Evolutionary conservation across 441 rosid species (phyloP).

Genomic region (Erodium chrysanthum): DNA sequence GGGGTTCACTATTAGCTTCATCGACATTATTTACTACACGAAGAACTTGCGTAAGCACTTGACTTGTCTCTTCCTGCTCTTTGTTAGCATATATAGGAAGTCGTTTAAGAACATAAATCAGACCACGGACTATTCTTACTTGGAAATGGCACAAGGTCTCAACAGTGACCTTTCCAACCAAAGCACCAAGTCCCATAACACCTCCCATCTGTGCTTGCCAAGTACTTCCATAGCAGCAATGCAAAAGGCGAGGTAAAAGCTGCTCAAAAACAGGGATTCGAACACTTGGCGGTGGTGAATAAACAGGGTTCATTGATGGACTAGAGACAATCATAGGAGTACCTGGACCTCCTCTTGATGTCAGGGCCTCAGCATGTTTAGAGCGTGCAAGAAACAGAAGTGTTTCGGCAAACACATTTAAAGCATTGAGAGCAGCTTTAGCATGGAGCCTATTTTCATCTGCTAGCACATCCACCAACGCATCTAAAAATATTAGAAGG

Average conservation of each 20-base stretch:
- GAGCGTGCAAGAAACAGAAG: constrained; percentile 79
- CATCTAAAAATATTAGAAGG: constrained; percentile 82
- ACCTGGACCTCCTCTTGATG: constrained; percentile 62
- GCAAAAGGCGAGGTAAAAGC: constrained; percentile 88
- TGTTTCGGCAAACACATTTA: constrained; percentile 83
- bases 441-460: constrained; percentile 88
- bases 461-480: constrained; percentile 82
- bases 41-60: constrained; percentile 92
- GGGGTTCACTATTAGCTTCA: constrained; percentile 86
- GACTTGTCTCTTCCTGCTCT: constrained; percentile 98
- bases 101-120: constrained; percentile 84
- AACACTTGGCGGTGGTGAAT: constrained; percentile 86
- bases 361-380: constrained; percentile 68
- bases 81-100: constrained; percentile 86
- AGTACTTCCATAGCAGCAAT: constrained; percentile 87
- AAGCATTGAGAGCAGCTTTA: constrained; percentile 74
- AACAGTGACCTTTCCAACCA: constrained; percentile 95
- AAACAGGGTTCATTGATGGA: constrained; percentile 95
- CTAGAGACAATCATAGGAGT: constrained; percentile 97
- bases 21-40: constrained; percentile 95
- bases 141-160: constrained; percentile 82
- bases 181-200: constrained; percentile 91
- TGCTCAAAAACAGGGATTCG: constrained; percentile 94
- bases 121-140: constrained; percentile 74
- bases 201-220: constrained; percentile 99